Conservation (phyloP, 495 filamentous ascomycete genomes). For the Neurospora sp. region DNA sequence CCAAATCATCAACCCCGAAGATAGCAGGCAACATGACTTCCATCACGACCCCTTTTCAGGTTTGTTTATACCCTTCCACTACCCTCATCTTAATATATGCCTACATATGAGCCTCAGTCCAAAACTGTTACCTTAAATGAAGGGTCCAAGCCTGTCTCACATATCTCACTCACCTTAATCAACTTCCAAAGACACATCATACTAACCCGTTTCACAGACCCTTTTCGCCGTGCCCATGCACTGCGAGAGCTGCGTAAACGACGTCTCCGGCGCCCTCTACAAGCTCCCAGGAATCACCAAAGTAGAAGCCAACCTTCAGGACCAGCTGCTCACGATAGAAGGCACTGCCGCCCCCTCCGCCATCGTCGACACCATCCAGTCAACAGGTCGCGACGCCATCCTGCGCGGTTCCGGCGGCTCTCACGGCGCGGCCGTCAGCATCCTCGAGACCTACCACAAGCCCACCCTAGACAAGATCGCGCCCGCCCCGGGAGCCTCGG, state of each 20-base stretch:
- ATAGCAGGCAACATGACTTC: conserved; percentile 15
- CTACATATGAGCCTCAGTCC: neutral
- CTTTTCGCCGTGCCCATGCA: conserved; percentile 91
- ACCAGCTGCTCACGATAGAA: conserved; percentile 59
- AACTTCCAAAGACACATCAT: neutral
- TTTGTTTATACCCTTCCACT: conserved; percentile 10
- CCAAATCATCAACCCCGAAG: neutral
- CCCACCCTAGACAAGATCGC: conserved; percentile 22
- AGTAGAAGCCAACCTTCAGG: conserved; percentile 52
- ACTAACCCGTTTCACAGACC: conserved; percentile 44
- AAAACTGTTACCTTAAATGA: neutral
- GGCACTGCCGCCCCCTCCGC: conserved; percentile 76
- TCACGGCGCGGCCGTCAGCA: conserved; percentile 87
- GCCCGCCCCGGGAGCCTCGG: conserved; percentile 18
- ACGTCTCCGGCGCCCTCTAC: conserved; percentile 64
- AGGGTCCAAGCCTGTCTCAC: neutral
- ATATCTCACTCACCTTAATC: neutral
- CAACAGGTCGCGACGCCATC: conserved; percentile 87
- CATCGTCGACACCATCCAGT: conserved; percentile 80
- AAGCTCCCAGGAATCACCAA: conserved; percentile 63
- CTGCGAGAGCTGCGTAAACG: conserved; percentile 78
- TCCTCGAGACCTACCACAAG: conserved; percentile 78
- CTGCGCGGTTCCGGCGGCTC: conserved; percentile 78
- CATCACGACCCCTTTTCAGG: conserved; percentile 36
- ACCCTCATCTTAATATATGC: neutral